These are phyloP conservation scores for Globisporangium recalcitrans DNA, from an alignment of 352 stramenopile species.

Conservation along the genomic window DNA sequence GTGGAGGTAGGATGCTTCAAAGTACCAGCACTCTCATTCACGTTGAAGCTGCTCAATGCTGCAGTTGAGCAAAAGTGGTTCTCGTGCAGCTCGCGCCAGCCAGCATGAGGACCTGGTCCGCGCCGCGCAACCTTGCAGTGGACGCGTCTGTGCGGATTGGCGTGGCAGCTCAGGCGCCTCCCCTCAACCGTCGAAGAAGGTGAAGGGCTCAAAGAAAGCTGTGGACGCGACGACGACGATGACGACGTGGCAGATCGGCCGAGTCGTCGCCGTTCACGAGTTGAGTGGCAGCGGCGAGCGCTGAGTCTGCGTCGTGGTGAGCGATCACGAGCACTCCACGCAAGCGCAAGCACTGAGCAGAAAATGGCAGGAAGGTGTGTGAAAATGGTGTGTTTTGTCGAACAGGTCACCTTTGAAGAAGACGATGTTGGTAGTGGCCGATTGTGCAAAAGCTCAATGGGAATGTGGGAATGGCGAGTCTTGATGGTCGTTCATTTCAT, in stretches of 20 bases:
- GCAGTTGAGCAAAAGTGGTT: background rate
- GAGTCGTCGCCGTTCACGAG: background rate
- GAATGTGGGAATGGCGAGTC: background rate
- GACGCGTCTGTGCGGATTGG: background rate
- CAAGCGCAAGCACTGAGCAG: background rate
- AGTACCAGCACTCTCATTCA: no score
- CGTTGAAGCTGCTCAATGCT: no score
- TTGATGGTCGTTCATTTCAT: no score
- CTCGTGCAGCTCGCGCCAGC: background rate
- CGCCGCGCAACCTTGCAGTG: background rate
- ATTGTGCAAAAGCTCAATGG: background rate
- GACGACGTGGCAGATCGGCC: background rate
- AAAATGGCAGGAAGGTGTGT: background rate
- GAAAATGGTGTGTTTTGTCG: background rate
- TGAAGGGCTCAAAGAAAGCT: background rate
- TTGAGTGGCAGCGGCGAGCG: background rate
- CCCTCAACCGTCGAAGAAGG: no score
- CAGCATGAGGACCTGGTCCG: background rate
- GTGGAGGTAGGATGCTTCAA: no score
- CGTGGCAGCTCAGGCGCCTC: background rate
- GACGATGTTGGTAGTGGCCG: background rate
- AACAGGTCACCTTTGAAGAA: background rate
- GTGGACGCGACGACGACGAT: no score
- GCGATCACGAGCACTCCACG: background rate
- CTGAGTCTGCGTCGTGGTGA: background rate